Percentiles rank a stretch among this genome's conserved stretches.
phyloP scores from a whole-genome alignment of 139 green algal species.

The Spirogloea muscicola region DNA sequence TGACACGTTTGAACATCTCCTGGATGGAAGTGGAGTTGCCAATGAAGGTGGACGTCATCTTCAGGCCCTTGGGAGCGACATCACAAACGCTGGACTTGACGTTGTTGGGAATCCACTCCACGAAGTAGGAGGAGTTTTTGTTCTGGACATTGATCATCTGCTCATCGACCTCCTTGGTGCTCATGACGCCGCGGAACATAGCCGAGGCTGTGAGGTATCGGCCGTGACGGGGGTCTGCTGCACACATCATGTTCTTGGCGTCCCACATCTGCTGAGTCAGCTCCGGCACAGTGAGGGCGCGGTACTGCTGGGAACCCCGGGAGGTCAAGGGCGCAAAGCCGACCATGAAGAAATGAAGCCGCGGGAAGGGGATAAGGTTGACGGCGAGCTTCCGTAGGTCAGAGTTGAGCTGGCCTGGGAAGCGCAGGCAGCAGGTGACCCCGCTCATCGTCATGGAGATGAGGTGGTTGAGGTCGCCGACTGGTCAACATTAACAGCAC shows the following conservation, averaged over 20 bases:
- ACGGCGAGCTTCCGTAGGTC: slow-evolving; percentile 97
- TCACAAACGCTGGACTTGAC: slow-evolving; percentile 56
- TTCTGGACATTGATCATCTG: slow-evolving; percentile 59
- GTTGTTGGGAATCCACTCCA: slow-evolving; percentile 62
- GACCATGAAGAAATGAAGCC: slow-evolving; percentile 99
- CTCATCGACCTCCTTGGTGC: slow-evolving; percentile 79
- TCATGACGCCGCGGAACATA: slow-evolving; percentile 95
- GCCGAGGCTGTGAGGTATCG: slow-evolving; percentile 96
- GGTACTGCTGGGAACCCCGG: slow-evolving; percentile 92
- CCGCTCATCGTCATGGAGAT: slow-evolving; percentile 98
- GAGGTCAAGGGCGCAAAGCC: slow-evolving; percentile 92
- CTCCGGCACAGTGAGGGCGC: slow-evolving; percentile 89
- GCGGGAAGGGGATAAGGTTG: slow-evolving; percentile 97
- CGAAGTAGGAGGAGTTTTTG: slow-evolving; percentile 61
- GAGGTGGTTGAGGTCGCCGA: slow-evolving; percentile 78
- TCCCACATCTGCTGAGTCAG: slow-evolving; percentile 99
- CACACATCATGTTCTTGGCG: slow-evolving; percentile 79
- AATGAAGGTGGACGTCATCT: slow-evolving; percentile 58
- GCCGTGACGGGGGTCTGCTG: slow-evolving; percentile 93
- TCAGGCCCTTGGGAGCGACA: slow-evolving; percentile 54
- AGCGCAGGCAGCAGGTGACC: slow-evolving; percentile 97
- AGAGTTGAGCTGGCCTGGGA: slow-evolving; percentile 97
- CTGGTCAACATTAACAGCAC: slow-evolving; percentile 32
- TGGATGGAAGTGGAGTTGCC: slow-evolving; percentile 58
- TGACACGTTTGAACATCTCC: slow-evolving; percentile 60